Conservation (phyloP, 2,329 filamentous ascomycete genomes). For the Cladosporium sphaerospermum region DNA sequence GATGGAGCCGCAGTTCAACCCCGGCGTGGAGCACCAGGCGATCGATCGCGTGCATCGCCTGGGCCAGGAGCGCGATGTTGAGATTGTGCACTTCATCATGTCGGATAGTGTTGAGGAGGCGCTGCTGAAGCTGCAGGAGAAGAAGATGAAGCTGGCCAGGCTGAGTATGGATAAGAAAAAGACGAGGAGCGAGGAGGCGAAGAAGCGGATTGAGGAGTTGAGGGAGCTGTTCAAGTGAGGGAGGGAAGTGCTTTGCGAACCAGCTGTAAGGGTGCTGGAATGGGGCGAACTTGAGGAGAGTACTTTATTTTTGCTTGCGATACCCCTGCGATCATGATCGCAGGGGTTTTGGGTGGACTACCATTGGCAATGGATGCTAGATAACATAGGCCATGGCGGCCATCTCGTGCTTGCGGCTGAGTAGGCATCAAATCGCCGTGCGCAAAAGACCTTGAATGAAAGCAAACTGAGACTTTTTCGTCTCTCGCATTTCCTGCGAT, state of each 20-base stretch:
- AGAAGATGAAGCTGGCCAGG: slow-evolving; percentile 86
- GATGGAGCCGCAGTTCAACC: slow-evolving; percentile 98
- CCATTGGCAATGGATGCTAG: too few species aligned
- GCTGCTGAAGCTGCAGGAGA: slow-evolving; percentile 81
- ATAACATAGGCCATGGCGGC: too few species aligned
- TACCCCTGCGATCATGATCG: too few species aligned
- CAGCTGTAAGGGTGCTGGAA: too few species aligned
- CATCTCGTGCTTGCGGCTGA: too few species aligned
- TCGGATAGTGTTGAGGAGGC: slow-evolving; percentile 85
- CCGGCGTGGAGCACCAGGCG: slow-evolving; percentile 88
- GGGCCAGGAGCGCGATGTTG: slow-evolving; percentile 81
- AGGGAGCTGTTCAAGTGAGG: slow-evolving; percentile 48
- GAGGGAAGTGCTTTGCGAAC: not conserved
- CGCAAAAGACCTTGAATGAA: too few species aligned
- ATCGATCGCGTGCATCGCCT: slow-evolving; percentile 88
- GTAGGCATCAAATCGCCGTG: too few species aligned
- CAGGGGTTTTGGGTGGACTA: too few species aligned
- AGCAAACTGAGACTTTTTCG: too few species aligned
- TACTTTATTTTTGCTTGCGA: too few species aligned
- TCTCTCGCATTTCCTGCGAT: too few species aligned
- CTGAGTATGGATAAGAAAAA: slow-evolving; percentile 65
- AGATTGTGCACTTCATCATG: slow-evolving; percentile 89
- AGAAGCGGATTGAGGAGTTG: slow-evolving; percentile 58
- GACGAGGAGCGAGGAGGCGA: slow-evolving; percentile 57
- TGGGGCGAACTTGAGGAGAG: too few species aligned